Conservation (phyloP, 148 eudicot species). For the Silene latifolia region DNA sequence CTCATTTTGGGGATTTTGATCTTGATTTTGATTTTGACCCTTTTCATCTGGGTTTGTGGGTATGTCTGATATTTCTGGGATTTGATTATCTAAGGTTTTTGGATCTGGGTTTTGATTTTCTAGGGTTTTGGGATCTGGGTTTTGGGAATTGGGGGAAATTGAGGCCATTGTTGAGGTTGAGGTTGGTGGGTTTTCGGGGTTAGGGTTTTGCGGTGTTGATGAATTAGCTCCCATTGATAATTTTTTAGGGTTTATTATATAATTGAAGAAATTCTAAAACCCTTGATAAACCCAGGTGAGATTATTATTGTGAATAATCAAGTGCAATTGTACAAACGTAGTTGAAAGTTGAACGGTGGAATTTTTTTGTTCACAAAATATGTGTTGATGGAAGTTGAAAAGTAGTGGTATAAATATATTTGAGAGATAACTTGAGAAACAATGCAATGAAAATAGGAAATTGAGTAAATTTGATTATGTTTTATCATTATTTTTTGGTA, state of each 20-base stretch:
- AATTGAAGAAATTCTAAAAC: conserved; percentile 12
- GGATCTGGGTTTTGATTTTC: conserved; percentile 30
- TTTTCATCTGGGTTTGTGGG: conserved; percentile 18
- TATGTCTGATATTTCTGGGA: conserved; percentile 22
- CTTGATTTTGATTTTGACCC: conserved; percentile 3
- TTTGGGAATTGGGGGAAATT: conserved; percentile 23
- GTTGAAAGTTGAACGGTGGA: neutral
- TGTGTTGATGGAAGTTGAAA: neutral
- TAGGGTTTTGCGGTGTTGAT: conserved; percentile 29
- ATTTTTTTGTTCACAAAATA: neutral
- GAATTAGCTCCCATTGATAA: conserved; percentile 24
- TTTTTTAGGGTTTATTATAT: neutral
- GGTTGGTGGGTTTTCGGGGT: neutral
- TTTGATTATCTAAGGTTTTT: conserved; percentile 9
- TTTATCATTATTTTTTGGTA: too few species aligned
- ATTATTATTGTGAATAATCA: neutral
- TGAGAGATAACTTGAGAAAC: too few species aligned
- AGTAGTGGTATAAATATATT: too few species aligned
- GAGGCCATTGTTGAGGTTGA: conserved; percentile 19
- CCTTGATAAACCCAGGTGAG: conserved; percentile 25
- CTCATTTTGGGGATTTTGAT: neutral
- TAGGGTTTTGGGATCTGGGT: conserved; percentile 31
- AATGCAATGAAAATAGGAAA: too few species aligned
- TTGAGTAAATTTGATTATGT: too few species aligned
- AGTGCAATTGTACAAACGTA: neutral